phyloP scores from a whole-genome alignment of 257 asterid genomes.

The Pogostemon cablin region DNA sequence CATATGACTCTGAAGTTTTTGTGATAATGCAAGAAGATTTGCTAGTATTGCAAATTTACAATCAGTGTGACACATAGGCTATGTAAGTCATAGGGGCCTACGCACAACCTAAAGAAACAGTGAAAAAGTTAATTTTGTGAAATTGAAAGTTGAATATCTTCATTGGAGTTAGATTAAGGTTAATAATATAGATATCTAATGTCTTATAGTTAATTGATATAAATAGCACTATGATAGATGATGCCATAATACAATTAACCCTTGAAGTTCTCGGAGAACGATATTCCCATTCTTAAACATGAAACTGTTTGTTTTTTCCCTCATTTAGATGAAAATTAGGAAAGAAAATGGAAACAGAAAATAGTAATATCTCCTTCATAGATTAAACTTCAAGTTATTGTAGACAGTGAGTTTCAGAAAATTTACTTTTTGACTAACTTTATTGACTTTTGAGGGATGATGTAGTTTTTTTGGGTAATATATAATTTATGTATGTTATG shows the following conservation, averaged over 20 bases:
- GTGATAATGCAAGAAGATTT: slow-evolving; percentile 7
- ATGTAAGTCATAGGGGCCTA: not conserved
- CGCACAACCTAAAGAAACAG: not conserved
- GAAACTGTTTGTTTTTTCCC: not conserved
- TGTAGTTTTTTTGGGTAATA: no score
- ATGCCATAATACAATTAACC: not conserved
- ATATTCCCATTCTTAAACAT: not conserved
- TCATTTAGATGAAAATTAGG: not conserved
- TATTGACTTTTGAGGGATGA: no score
- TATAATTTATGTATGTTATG: no score
- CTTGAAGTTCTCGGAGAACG: not conserved
- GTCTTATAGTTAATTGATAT: not conserved
- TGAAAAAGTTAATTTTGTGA: not conserved
- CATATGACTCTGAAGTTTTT: slow-evolving; percentile 3
- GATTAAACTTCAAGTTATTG: no score
- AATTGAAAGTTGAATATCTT: not conserved
- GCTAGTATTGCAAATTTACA: slow-evolving; percentile 12
- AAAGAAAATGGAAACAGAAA: not conserved
- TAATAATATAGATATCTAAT: not conserved
- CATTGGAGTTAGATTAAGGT: not conserved
- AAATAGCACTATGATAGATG: not conserved
- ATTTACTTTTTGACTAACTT: no score
- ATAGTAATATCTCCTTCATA: no score
- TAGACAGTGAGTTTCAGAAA: no score
- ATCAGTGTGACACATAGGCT: not conserved